A percentile compares a stretch with the other conserved stretches of the same genome.
These are phyloP conservation scores for Penicillium sp. DNA, from an alignment of 2,329 filamentous ascomycete genomes.

Conservation along the genomic window DNA sequence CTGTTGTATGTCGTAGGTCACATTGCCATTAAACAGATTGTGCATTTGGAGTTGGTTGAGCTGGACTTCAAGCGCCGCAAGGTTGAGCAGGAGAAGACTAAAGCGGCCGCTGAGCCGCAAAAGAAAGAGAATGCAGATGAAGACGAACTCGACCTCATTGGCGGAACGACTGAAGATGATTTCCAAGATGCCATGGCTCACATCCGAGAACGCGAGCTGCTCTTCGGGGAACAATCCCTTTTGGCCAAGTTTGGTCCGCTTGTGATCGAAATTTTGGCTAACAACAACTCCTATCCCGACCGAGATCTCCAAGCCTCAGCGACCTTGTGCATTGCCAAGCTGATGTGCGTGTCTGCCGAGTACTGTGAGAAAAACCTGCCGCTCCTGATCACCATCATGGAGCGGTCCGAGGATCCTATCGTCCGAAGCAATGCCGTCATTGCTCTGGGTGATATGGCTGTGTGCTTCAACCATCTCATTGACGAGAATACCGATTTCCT, in stretches of 20 bases:
- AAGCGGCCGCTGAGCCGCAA: slow-evolving; percentile 46
- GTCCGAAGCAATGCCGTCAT: slow-evolving; percentile 96
- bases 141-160: slow-evolving; percentile 94
- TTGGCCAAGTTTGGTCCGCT: slow-evolving; percentile 89
- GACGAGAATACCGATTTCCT: slow-evolving; percentile 99
- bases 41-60: slow-evolving; percentile 95
- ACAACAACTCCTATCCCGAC: slow-evolving; percentile 90
- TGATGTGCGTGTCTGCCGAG: slow-evolving; percentile 97
- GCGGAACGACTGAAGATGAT: slow-evolving; percentile 92
- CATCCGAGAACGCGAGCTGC: slow-evolving; percentile 79
- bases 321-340: slow-evolving; percentile 90
- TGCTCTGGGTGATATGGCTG: slow-evolving; percentile 96
- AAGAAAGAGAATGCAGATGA: slow-evolving; percentile 63
- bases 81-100: slow-evolving; percentile 52
- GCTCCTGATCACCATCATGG: slow-evolving; percentile 95
- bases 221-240: slow-evolving; percentile 80
- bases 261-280: slow-evolving; percentile 89
- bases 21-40: slow-evolving; percentile 97
- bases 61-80: slow-evolving; percentile 97
- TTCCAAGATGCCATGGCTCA: slow-evolving; percentile 85
- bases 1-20: slow-evolving; percentile 94
- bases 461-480: slow-evolving; percentile 98
- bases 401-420: slow-evolving; percentile 87
- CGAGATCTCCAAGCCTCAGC: slow-evolving; percentile 88
- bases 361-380: slow-evolving; percentile 94